Evolutionary conservation across 169 alveolate species (phyloP), one percentile per base, ranked within the genome.

Genomic region (Plasmodium knowlesi): DNA sequence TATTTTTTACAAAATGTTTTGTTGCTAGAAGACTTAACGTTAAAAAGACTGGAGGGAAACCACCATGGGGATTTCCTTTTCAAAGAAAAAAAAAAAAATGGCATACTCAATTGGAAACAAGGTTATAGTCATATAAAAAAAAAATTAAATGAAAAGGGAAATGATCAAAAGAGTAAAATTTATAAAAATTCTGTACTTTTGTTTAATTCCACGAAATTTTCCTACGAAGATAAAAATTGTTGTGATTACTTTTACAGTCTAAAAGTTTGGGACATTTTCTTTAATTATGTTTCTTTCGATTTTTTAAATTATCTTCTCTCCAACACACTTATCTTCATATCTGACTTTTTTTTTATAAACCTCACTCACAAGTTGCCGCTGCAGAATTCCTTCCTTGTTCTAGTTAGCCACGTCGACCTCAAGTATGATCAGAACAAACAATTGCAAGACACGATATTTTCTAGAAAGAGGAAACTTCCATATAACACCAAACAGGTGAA

Each of bases 1-100:
- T 89, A 89, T 89, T 89, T 89, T 89, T 79, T 89, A 80, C 57
- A 79, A 89, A 89, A 89, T 89, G 94, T 89, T n/a, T 43, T 89
- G 39, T 54, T 89, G 32, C 34, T 89, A 28, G 94, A 89, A 80
- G 94, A 89, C 43, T 70, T 89, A 10, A 50, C 50, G 22, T 80
- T 89, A 67, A 89, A 80, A 80, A 89, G 82, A 5, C 25, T 89
- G 6, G 90, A 89, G 72, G 72, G 72, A 6, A 89, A 86, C 32
- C 81, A 79, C 67, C 73, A 57, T 30, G 90, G 72, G 25, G 82
- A 78, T n/a, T 25, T 79, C 80, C 34, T 89, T 57, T 89, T 89
- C 72, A 89, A 81, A 67, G 94, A 89, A 43, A 89, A 73, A 79
- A 89, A 73, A 79, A 81, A 89, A 19, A 22, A 25, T 12, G 71